Evolutionary conservation across 768 basidiomycete species (phyloP), one percentile per base, ranked within the genome.

Genomic region (Rhizopogon vulgaris): DNA sequence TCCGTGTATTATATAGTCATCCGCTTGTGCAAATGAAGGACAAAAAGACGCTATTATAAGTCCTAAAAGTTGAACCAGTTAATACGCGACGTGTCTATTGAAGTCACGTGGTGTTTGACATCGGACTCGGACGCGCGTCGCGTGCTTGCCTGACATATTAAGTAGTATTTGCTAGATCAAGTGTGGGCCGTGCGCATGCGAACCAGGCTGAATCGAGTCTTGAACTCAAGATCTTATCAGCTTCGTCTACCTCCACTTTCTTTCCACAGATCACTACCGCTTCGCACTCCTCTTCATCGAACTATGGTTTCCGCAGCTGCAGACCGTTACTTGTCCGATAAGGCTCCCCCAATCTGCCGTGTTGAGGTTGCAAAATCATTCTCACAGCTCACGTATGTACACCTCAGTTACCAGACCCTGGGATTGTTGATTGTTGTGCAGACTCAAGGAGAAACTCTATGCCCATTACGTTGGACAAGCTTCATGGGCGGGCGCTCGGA

Each of bases 401-500:
- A 25, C 34, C 37, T 45, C 15, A 48, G 40, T 6, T 42, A 2
- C 32, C 18, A 34, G 32, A 15, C 8, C 22, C 14, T 18, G 17
- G 10, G 32, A 14, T 6, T 15, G 18, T 34, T 46, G 45, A 51
- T 42, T 54, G 53, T 47, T 17, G 41, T 37, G n/a, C 49, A 92
- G 89, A 48, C 71, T 79, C 5, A 78, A 77, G 58, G 90, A 93
- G 62, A 86, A 89, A 70, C 77, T 83, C 54, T 94, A 94, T 60
- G 78, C 85, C 2, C 88, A 93, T 67, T 83, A 78, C 61, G 47
- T 90, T 12, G 78, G 75, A 17, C 61, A 79, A 56, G 90, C 90
- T 6, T 82, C 83, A 1, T 94, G 91, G 91, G 87, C 87, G 0
- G 91, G 91, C 27, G 87, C 80, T 46, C 77, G 86, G 38, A 86